A percentile compares a stretch with the other conserved stretches of the same genome.
These are phyloP conservation scores for Cutaneotrichosporon cavernicola DNA, from an alignment of 1,284 basidiomycete species.

Conservation along the genomic window DNA sequence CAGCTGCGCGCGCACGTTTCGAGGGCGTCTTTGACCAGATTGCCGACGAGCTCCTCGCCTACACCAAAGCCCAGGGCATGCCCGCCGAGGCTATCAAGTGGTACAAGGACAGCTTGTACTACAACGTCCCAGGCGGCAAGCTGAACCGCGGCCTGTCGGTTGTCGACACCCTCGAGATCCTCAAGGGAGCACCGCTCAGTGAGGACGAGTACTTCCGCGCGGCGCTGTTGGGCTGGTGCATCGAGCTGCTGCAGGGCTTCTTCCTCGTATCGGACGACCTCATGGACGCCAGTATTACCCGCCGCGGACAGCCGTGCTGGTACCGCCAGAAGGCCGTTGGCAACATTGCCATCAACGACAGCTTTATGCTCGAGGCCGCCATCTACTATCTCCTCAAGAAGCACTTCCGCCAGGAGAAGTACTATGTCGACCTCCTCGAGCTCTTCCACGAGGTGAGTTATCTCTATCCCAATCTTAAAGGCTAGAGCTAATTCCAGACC, in stretches of 20 bases:
- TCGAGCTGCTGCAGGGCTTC: slow-evolving; percentile 97
- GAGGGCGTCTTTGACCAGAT: slow-evolving; percentile 59
- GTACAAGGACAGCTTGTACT: slow-evolving; percentile 78
- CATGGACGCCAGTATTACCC: slow-evolving; percentile 90
- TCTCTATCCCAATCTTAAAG: background rate
- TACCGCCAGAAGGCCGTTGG: slow-evolving; percentile 73
- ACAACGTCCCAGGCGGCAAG: slow-evolving; percentile 95
- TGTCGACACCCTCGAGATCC: slow-evolving; percentile 87
- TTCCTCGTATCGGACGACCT: slow-evolving; percentile 98
- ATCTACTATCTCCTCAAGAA: slow-evolving; percentile 89
- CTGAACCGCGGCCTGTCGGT: slow-evolving; percentile 94
- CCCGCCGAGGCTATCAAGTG: slow-evolving; percentile 78
- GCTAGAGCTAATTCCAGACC: slow-evolving; percentile 52
- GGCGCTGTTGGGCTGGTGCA: slow-evolving; percentile 91
- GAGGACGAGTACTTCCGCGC: slow-evolving; percentile 87
- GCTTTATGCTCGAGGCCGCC: slow-evolving; percentile 92
- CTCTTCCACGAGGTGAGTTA: slow-evolving; percentile 73
- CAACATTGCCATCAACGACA: slow-evolving; percentile 92
- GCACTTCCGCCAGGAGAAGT: slow-evolving; percentile 77
- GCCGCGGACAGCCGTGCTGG: slow-evolving; percentile 98
- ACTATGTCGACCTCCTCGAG: slow-evolving; percentile 86
- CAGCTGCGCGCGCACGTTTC: slow-evolving; percentile 41
- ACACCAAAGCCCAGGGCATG: slow-evolving; percentile 68
- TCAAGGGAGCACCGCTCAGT: slow-evolving; percentile 63
- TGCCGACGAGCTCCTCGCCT: slow-evolving; percentile 61